Evolutionary conservation across 305 asterid genomes (phyloP).

Genomic region (Fraxinus ornus): DNA sequence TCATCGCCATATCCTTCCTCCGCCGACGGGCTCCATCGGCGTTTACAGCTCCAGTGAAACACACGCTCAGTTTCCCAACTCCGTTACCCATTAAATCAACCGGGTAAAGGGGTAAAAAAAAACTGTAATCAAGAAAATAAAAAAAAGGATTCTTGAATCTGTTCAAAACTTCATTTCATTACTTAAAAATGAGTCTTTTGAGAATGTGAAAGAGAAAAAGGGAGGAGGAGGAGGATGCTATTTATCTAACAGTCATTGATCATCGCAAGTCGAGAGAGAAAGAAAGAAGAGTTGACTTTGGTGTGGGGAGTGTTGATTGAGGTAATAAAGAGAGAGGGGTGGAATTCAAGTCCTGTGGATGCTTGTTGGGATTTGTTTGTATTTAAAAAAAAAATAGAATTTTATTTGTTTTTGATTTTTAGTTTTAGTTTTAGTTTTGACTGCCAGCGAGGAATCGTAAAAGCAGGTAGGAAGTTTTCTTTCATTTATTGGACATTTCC

Average conservation of each 20-base stretch:
- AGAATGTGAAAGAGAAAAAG: background rate
- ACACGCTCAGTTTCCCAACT: constrained; percentile 70
- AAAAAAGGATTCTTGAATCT: background rate
- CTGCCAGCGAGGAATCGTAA: background rate
- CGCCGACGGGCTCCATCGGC: constrained; percentile 46
- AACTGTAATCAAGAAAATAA: background rate
- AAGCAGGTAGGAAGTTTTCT: background rate
- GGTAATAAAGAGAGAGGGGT: constrained; percentile 41
- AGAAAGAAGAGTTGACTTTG: constrained; percentile 65
- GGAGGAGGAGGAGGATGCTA: background rate
- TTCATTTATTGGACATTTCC: background rate
- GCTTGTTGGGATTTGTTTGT: constrained; percentile 30
- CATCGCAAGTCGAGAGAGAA: constrained; percentile 3
- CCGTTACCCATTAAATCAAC: constrained; percentile 78
- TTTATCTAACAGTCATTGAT: background rate
- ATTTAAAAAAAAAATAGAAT: background rate
- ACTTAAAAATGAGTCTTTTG: background rate
- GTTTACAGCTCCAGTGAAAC: constrained; percentile 63
- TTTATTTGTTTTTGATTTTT: background rate
- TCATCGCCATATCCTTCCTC: constrained; percentile 46
- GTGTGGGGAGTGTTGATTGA: constrained; percentile 34
- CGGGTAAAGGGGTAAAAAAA: background rate
- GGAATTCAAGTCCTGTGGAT: constrained; percentile 29
- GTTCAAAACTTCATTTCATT: constrained; percentile 24
- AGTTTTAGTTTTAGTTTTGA: constrained; percentile 7